phyloP scores from a whole-genome alignment of 2,329 filamentous ascomycete genomes.

The Colletotrichum filicis region DNA sequence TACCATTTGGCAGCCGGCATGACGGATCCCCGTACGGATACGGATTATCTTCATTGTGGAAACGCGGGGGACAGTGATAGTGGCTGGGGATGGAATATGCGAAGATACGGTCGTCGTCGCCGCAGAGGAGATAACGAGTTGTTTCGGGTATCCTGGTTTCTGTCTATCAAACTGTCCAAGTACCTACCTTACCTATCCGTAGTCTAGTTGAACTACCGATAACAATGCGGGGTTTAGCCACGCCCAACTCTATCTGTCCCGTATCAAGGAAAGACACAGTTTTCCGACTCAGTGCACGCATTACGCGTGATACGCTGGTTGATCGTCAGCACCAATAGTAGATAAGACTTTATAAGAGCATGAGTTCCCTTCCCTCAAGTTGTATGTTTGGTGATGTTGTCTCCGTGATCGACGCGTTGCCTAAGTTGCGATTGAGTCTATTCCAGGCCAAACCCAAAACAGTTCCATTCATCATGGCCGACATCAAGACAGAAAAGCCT shows the following conservation, averaged over 20 bases:
- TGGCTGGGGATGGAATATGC: background rate
- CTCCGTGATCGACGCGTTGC: background rate
- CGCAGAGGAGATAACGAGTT: background rate
- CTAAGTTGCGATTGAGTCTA: background rate
- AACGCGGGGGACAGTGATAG: constrained; percentile 8
- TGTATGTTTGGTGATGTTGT: background rate
- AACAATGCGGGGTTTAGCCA: constrained; percentile 5
- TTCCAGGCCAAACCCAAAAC: background rate
- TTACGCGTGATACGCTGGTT: background rate
- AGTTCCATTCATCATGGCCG: background rate
- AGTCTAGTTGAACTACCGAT: background rate
- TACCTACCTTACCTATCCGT: too few relatives aligned
- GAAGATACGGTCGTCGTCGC: background rate
- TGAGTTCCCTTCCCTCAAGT: background rate
- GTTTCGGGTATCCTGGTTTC: background rate
- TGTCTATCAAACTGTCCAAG: background rate
- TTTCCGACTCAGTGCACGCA: background rate
- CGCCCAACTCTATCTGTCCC: background rate
- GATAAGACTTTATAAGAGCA: background rate
- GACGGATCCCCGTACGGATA: background rate
- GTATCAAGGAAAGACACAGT: background rate
- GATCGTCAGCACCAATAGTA: background rate
- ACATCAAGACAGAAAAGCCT: constrained; percentile 13
- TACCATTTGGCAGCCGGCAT: background rate
- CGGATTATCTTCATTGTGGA: background rate